A percentile compares a stretch with the other conserved stretches of the same genome.
phyloP scores from a whole-genome alignment of 2,329 filamentous ascomycete genomes.

The Colletotrichum falcatum region DNA sequence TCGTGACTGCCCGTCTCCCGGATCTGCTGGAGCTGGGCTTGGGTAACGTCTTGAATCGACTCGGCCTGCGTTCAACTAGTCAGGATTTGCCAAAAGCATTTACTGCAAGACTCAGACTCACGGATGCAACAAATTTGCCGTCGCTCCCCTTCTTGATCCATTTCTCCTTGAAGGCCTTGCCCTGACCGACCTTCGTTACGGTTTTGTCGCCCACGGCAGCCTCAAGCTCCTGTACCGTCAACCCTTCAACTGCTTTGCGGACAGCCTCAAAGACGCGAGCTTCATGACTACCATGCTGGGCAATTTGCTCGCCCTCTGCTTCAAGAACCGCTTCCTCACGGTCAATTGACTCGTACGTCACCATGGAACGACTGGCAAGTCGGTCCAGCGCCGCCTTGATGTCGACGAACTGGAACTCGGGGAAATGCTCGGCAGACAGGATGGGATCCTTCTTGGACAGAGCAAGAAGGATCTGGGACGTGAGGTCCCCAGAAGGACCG shows the following conservation, averaged over 20 bases:
- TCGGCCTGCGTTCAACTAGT: slow-evolving; percentile 61
- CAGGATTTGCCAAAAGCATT: slow-evolving; percentile 12
- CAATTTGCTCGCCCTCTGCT: slow-evolving; percentile 78
- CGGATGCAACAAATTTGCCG: slow-evolving; percentile 65
- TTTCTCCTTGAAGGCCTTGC: slow-evolving; percentile 89
- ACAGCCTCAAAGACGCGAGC: slow-evolving; percentile 85
- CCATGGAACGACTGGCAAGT: slow-evolving; percentile 85
- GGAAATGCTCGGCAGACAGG: slow-evolving; percentile 77
- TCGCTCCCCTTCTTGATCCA: slow-evolving; percentile 75
- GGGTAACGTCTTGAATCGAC: slow-evolving; percentile 83
- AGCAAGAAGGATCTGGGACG: slow-evolving; percentile 72
- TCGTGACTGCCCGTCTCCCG: slow-evolving; percentile 79
- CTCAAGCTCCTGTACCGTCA: slow-evolving; percentile 82
- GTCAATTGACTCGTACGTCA: slow-evolving; percentile 86
- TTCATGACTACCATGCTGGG: slow-evolving; percentile 82
- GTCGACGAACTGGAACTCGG: slow-evolving; percentile 71
- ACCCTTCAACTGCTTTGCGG: slow-evolving; percentile 77
- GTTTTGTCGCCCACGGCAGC: slow-evolving; percentile 77
- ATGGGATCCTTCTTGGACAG: slow-evolving; percentile 74
- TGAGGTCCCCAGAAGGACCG: slow-evolving; percentile 65
- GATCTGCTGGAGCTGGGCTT: slow-evolving; percentile 80
- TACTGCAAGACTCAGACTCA: slow-evolving; percentile 44
- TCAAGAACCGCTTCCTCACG: slow-evolving; percentile 82
- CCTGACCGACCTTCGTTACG: slow-evolving; percentile 86
- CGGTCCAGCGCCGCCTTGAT: slow-evolving; percentile 92